Base-by-base conservation (phyloP, 140 eudicot species). In the Cichorium intybus region DNA sequence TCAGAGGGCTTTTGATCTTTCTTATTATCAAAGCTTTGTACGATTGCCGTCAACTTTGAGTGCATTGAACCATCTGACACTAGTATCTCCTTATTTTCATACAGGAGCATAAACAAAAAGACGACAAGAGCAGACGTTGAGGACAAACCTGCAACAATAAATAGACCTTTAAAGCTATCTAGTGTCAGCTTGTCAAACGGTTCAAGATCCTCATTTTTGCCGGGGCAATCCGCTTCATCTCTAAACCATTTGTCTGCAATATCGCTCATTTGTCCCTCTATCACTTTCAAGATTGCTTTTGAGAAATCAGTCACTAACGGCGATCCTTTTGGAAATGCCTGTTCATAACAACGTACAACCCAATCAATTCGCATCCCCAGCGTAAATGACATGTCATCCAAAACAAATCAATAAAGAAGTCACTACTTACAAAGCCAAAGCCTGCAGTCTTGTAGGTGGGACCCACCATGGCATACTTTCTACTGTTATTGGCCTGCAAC, bases 271-370 rank as follows among this genome's bases (percentile, higher is more conserved):
- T 46, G 70, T 9, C 63, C 73, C 43, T 80, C 83, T 26, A 68
- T 58, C 28, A 76, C 24, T 1, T 71, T 67, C 27, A 73, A 45
- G n/a, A 83, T 61, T 23, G 83, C 81, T 2, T 64, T 80, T 5
- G 86, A 83, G 54, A 83, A 62, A 4, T 80, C 78, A 0, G 71
- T 54, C n/a, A 80, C 86, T 15, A 73, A 28, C 10, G 87, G 82
- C 6, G 83, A 80, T 43, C 80, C 77, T 60, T 52, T 74, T 3
- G 62, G 82, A 57, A 77, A 80, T 17, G 48, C 86, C 86, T 80
- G 60, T 20, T 22, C 20, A 27, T n/a, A 56, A 43, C 5, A 46
- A 31, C 9, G 1, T 26, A 64, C 31, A 10, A 2, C 24, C 61
- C 23, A 29, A 28, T 3, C 49, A 23, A 4, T 45, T 22, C 28